Evolutionary conservation across 805 yeast genomes (phyloP).

Genomic region (Henningerozyma blattae): DNA sequence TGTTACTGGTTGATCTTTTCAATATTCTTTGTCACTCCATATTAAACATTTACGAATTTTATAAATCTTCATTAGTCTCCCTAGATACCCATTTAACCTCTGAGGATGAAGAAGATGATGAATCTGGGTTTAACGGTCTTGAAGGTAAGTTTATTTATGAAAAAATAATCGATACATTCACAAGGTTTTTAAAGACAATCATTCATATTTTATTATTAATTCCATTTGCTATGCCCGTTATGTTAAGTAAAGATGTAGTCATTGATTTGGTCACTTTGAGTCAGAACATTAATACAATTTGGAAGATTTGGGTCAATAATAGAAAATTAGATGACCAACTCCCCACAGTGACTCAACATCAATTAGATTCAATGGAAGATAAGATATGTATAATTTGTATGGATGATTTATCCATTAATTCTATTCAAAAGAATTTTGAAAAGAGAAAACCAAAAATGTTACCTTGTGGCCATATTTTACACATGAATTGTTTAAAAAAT

Average conservation of each 20-base stretch:
- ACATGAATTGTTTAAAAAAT: conserved; percentile 77
- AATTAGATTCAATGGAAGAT: conserved; percentile 54
- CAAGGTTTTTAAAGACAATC: conserved; percentile 36
- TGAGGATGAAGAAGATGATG: conserved; percentile 34
- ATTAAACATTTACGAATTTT: conserved; percentile 42
- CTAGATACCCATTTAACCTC: conserved; percentile 1
- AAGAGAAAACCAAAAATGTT: conserved; percentile 54
- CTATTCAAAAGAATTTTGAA: background rate
- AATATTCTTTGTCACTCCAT: conserved; percentile 12
- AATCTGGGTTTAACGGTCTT: conserved; percentile 33
- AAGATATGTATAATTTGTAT: conserved; percentile 78
- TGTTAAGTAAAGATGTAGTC: conserved; percentile 39
- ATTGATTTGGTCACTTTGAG: conserved; percentile 23
- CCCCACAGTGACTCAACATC: conserved; percentile 48
- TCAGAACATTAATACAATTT: conserved; percentile 28
- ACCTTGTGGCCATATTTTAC: conserved; percentile 78
- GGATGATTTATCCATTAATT: conserved; percentile 58
- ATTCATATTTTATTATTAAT: conserved; percentile 36
- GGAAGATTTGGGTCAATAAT: conserved; percentile 33
- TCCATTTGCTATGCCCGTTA: conserved; percentile 33
- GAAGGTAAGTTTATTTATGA: conserved; percentile 53
- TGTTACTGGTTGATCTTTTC: conserved; percentile 44
- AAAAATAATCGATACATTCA: conserved; percentile 42
- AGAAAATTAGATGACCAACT: conserved; percentile 54
- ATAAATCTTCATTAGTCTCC: conserved; percentile 2